Base-by-base conservation (phyloP, 371 early-diverging fungal genomes). In the Mucor mucedo region DNA sequence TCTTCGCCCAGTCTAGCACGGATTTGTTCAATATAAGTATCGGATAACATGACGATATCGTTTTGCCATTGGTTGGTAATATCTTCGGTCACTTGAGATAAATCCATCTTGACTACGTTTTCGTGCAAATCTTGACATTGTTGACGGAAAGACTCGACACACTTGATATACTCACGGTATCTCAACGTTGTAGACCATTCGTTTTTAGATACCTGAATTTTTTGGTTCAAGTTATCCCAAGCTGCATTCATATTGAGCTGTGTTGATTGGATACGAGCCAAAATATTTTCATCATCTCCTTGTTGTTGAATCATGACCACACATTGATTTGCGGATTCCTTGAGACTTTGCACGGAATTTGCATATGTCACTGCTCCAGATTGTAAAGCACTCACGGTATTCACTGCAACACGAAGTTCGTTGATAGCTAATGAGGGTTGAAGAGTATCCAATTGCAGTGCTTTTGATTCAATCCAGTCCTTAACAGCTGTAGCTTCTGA, bases 391-490 rank as follows among this genome's bases (percentile, higher is more conserved):
- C 45, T 41, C 11, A 59, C 27, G 1, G 52, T 8, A 27, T 47
- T 47, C 21, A 47, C 47, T 4, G 21, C 14, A 2, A 2, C 11
- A 55, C 52, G 44, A 40, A 41, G 11, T 44, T 60, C 16, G 4
- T 48, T 14, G 41, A 30, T 41, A 5, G 58, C 66, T 35, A 53
- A 14, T 10, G 49, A 41, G 29, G 30, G 16, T 30, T 55, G 21
- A 7, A 61, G 47, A 3, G 38, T 32, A 3, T 60, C 58, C 29
- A 56, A 13, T 14, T 6, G 30, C 2, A 2, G 9, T 16, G 48
- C 16, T 32, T 62, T 61, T 10, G 52, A 32, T 35, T 55, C 21
- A 3, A 78, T 77, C 81, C 81, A 81, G 38, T 60, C 70, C 10
- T 65, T 41, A 13, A 77, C 66, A n/a, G 44, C 63, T 6, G 48